phyloP scores from a whole-genome alignment of 2,329 filamentous ascomycete species.

The Fonsecaea pedrosoi region DNA sequence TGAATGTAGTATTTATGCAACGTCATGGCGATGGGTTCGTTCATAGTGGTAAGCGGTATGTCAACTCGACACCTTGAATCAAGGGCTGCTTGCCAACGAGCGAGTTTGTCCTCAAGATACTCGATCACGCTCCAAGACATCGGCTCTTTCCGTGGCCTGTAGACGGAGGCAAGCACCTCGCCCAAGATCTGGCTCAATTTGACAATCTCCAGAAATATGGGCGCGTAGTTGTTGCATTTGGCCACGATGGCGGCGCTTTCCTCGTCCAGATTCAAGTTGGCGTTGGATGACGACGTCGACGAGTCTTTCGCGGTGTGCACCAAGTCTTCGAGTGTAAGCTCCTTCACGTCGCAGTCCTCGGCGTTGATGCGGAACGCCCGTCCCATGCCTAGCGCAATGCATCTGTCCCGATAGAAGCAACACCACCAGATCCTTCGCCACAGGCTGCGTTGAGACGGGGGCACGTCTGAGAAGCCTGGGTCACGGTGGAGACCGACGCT shows the following conservation, averaged over 20 bases:
- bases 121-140: constrained; percentile 5
- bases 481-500: constrained; percentile 53
- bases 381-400: constrained; percentile 50
- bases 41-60: background rate
- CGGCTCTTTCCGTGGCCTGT: constrained; percentile 5
- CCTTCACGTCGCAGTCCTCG: constrained; percentile 26
- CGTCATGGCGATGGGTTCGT: constrained; percentile 12
- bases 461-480: constrained; percentile 34
- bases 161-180: constrained; percentile 15
- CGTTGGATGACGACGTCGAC: background rate
- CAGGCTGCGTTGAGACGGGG: constrained; percentile 40
- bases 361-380: constrained; percentile 37
- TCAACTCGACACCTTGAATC: constrained; percentile 21
- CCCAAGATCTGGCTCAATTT: constrained; percentile 13
- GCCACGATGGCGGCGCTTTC: constrained; percentile 9
- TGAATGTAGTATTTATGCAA: constrained; percentile 27
- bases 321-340: constrained; percentile 22
- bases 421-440: constrained; percentile 53
- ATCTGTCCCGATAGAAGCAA: constrained; percentile 51
- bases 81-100: constrained; percentile 11
- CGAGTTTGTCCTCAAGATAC: constrained; percentile 12
- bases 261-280: background rate
- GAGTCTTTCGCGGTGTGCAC: background rate
- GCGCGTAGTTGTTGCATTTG: constrained; percentile 17
- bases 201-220: constrained; percentile 21